Evolutionary conservation across 2,329 filamentous ascomycete species (phyloP), one percentile per base, ranked within the genome.

Genomic region (Colletotrichum sp.): DNA sequence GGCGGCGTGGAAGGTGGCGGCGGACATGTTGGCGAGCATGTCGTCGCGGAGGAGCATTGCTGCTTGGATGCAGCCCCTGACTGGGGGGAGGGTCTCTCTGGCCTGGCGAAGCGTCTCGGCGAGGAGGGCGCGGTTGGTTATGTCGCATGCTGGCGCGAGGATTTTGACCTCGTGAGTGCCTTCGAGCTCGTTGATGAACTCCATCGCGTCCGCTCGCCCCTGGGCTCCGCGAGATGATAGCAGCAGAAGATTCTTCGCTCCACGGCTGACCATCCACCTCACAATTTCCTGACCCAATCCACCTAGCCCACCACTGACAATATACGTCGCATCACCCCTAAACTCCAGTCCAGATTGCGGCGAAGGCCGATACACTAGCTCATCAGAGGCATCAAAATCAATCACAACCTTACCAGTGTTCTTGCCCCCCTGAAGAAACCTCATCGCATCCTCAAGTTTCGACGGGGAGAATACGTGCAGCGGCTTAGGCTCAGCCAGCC

Each of bases 301-400:
- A 18, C 91, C 90, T 0, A 92, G 84, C 0, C 90, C 90, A n/a
- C 91, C 91, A 6, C 87, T 85, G 4, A 93, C 81, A 5, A 93
- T 79, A 71, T 93, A 93, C 2, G 89, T 89, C 1, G 82, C 84
- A 9, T 85, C 80, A 30, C 6, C 16, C 5, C 75, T 30, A 24
- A 75, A 75, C 44, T 75, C 79, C 76, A 55, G 69, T 13, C 77
- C 79, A 77, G 8, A 80, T 66, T 16, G 39, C 3, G 48, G 24
- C 72, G 77, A 16, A 34, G 26, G 52, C 79, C 39, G 67, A 4
- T 59, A 73, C 22, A 30, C 1, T 0, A 26, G 0, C 7, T n/a
- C 59, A 5, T 30, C 39, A 30, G n/a, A 22, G 1, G 57, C 22
- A 39, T 59, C 65, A 10, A 68, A 13, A 83, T 32, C 8, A 22